These are phyloP conservation scores for Biscogniauxia sp. DNA, from an alignment of 2,329 filamentous ascomycete species.

Conservation along the genomic window DNA sequence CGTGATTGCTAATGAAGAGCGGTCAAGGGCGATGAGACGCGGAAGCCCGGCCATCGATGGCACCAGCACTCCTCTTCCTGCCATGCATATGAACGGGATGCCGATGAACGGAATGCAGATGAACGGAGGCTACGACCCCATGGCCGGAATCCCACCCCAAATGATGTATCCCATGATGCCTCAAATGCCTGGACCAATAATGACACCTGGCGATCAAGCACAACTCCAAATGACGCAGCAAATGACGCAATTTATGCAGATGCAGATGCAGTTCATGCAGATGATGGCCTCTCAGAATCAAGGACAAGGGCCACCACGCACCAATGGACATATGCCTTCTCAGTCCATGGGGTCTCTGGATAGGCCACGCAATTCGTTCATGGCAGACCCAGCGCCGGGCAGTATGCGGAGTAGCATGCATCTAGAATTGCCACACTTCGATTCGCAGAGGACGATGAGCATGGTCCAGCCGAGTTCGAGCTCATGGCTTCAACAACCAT, in stretches of 20 bases:
- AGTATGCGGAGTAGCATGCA: slow-evolving; percentile 43
- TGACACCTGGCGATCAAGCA: slow-evolving; percentile 65
- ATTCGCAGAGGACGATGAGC: slow-evolving; percentile 70
- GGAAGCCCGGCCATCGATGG: slow-evolving; percentile 69
- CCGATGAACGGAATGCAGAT: slow-evolving; percentile 35
- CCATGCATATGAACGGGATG: slow-evolving; percentile 35
- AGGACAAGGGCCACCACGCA: slow-evolving; percentile 25
- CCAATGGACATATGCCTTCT: slow-evolving; percentile 39
- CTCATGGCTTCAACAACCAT: slow-evolving; percentile 54
- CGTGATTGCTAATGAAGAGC: slow-evolving; percentile 83
- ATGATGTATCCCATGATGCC: slow-evolving; percentile 48
- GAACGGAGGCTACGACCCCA: slow-evolving; percentile 45
- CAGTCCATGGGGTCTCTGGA: slow-evolving; percentile 45
- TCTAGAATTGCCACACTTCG: slow-evolving; percentile 44
- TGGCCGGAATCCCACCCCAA: slow-evolving; percentile 47
- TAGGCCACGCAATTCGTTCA: slow-evolving; percentile 26
- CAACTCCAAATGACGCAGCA: slow-evolving; percentile 80
- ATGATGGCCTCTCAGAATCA: slow-evolving; percentile 60
- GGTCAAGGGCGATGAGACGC: slow-evolving; percentile 71
- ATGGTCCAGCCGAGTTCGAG: slow-evolving; percentile 71
- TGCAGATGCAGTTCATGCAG: slow-evolving; percentile 94
- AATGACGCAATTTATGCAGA: slow-evolving; percentile 85
- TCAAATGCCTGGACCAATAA: slow-evolving; percentile 33
- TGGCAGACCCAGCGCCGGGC: slow-evolving; percentile 24
- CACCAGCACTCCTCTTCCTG: slow-evolving; percentile 38